Evolutionary conservation across 2,329 filamentous ascomycete species (phyloP), one percentile per base, ranked within the genome.

Genomic region (Ophiosphaerella narmari): DNA sequence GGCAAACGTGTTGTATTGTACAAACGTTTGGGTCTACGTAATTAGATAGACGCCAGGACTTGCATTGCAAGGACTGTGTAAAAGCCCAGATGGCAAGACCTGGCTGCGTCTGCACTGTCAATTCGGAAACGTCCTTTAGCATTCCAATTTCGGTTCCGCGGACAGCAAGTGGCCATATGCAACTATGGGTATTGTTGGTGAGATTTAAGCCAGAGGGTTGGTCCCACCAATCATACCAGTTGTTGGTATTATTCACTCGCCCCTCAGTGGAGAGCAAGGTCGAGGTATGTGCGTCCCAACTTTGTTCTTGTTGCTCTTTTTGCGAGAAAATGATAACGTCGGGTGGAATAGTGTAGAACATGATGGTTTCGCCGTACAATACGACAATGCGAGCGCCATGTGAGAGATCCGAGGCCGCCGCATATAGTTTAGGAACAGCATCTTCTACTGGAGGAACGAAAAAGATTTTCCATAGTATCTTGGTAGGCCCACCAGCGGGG

Each of bases 261-360:
- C 4, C 18, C 18, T 21, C 18, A 21, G 4, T 21, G 2, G 43
- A 49, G 18, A 59, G 58, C 4, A 56, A 57, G 14, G 55, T 39
- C 2, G 49, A 18, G 9, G 29, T 55, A 38, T 66, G 57, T 11
- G 58, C 29, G 24, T 66, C 59, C 48, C 47, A 54, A 37, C 39
- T 59, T 24, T 67, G 60, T 14, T 58, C 47, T n/a, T 54, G 55
- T 18, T 67, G 56, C 37, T 70, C 63, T n/a, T 51, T 43, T 16
- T 51, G 55, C 39, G 76, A 76, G 18, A 71, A 40, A 0, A 49
- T 42, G 34, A 65, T 54, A 13, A 73, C 67, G 65, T 87, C 84
- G 0, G 78, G 68, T 0, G 86, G 85, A 1, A 89, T 73, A 0
- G 78, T 85, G 65, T 86, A 89, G 2, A 88, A 72, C 44, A 85